Percentiles rank a stretch among this genome's conserved stretches.
Evolutionary conservation across 1,139 yeast genomes (phyloP).

Genomic region (Suzukiozyma palmioleophila): DNA sequence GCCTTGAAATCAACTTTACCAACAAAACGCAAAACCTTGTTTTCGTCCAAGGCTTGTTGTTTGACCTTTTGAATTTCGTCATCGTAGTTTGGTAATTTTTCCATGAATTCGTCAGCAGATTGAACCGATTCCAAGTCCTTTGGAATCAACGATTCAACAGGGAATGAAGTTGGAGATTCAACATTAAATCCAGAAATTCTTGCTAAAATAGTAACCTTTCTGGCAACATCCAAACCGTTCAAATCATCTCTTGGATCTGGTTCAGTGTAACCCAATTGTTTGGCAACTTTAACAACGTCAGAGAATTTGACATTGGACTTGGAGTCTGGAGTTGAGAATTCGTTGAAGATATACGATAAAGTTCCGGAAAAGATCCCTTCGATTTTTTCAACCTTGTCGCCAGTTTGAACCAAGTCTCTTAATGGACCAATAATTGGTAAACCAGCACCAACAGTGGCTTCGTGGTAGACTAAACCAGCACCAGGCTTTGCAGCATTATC

Average conservation of each 20-base stretch:
- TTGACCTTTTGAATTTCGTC: conserved; percentile 71
- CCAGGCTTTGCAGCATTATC: conserved; percentile 43
- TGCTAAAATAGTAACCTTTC: conserved; percentile 93
- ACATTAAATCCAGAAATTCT: conserved; percentile 85
- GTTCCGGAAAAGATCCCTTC: conserved; percentile 98
- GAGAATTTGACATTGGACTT: conserved; percentile 67
- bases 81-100: conserved; percentile 79
- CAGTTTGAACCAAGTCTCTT: conserved; percentile 83
- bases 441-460: conserved; percentile 99
- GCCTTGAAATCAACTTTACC: conserved; percentile 80
- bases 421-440: conserved; percentile 88
- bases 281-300: conserved; percentile 84
- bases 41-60: conserved; percentile 74
- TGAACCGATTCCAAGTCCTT: conserved; percentile 70
- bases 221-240: conserved; percentile 96
- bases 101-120: conserved; percentile 74
- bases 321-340: conserved; percentile 68
- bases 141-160: conserved; percentile 91
- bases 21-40: conserved; percentile 87
- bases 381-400: conserved; percentile 83
- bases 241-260: conserved; percentile 99
- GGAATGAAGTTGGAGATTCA: conserved; percentile 92
- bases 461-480: conserved; percentile 89
- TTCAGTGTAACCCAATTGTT: conserved; percentile 91
- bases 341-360: conserved; percentile 92